phyloP scores from a whole-genome alignment of 2,329 filamentous ascomycete species.

The Talaromyces sp. region DNA sequence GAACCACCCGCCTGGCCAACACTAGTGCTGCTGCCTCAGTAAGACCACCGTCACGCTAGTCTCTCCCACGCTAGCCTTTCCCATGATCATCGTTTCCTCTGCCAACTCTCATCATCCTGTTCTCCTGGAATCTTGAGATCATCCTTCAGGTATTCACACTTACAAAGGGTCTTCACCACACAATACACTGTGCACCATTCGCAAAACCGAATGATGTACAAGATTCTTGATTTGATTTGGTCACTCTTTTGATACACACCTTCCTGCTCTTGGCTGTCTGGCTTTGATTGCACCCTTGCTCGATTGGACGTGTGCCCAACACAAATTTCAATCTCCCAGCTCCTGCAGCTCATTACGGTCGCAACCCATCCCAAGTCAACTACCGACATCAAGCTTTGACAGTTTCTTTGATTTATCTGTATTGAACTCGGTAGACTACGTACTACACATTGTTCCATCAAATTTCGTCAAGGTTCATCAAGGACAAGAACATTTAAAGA shows the following conservation, averaged over 20 bases:
- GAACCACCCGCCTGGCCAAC: background rate
- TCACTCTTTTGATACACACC: background rate
- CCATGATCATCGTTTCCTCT: slow-evolving; percentile 6
- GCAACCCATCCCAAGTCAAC: background rate
- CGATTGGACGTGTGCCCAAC: slow-evolving; percentile 4
- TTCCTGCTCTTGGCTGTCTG: background rate
- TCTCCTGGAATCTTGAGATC: background rate
- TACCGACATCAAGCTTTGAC: background rate
- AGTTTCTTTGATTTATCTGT: too few relatives aligned
- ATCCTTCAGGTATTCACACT: background rate
- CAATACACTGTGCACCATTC: background rate
- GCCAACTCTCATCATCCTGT: slow-evolving; percentile 3
- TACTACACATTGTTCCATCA: background rate
- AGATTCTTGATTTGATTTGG: background rate
- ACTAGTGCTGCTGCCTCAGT: background rate
- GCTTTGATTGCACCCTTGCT: background rate
- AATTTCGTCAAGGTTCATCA: background rate
- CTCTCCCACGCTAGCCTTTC: background rate
- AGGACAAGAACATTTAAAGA: background rate
- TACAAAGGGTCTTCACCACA: background rate
- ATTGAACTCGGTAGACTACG: background rate
- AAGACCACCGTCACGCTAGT: background rate
- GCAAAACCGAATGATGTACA: background rate
- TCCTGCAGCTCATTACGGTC: background rate
- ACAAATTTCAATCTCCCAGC: background rate